Percentiles rank a stretch among this genome's conserved stretches.
These are phyloP conservation scores for Aegle marmelos DNA, from an alignment of 345 rosid genomes.

Conservation along the genomic window DNA sequence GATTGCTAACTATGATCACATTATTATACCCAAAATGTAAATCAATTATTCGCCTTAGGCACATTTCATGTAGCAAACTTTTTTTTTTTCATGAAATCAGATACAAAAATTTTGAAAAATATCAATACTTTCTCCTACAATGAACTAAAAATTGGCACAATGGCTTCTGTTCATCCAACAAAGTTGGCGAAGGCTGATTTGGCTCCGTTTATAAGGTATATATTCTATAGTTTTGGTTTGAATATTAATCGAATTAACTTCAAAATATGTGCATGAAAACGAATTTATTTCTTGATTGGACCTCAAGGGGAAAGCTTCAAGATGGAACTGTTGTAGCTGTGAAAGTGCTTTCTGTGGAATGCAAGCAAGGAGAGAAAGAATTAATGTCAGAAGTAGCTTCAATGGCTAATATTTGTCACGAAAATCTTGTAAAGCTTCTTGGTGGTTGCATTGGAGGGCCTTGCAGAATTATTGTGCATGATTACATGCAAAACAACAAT, in stretches of 20 bases:
- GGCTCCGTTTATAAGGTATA: constrained; percentile 37
- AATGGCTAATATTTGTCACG: constrained; percentile 27
- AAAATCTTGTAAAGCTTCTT: constrained; percentile 34
- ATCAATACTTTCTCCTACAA: constrained; percentile 18
- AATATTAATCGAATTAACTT: too few relatives aligned
- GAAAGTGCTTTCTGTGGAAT: constrained; percentile 37
- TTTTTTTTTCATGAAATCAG: constrained; percentile 3
- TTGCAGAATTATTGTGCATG: constrained; percentile 34
- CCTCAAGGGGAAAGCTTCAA: constrained; percentile 31
- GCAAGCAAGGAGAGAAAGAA: constrained; percentile 41
- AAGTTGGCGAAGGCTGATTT: constrained; percentile 48
- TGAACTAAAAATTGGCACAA: constrained; percentile 34
- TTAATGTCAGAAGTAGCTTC: constrained; percentile 40
- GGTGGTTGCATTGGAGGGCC: constrained; percentile 43
- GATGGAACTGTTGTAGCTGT: constrained; percentile 38
- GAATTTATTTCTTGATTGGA: not conserved
- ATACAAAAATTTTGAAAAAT: constrained; percentile 15
- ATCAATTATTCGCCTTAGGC: not conserved
- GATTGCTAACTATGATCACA: too few relatives aligned
- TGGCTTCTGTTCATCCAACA: constrained; percentile 30
- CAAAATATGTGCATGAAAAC: not conserved
- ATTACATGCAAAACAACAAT: constrained; percentile 36
- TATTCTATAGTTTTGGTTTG: too few relatives aligned
- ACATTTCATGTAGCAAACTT: not conserved
- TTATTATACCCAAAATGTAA: too few relatives aligned